A percentile compares a stretch with the other conserved stretches of the same genome.
Conservation (phyloP, 371 early-diverging fungal species). For the Apophysomyces trapeziformis region DNA sequence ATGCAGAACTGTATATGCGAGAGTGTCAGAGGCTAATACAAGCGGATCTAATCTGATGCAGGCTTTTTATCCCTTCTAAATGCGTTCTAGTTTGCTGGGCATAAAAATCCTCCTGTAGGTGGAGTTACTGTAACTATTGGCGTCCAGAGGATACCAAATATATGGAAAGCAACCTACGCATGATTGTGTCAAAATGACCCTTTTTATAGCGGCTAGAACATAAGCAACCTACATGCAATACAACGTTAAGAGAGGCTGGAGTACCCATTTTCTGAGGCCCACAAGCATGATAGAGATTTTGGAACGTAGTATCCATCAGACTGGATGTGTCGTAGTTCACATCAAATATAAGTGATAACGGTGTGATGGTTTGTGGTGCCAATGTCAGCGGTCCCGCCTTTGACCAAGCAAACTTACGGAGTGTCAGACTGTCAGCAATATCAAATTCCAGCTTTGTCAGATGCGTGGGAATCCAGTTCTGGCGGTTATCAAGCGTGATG, state of each 20-base stretch:
- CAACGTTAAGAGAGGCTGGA: slow-evolving; percentile 17
- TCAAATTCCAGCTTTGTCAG: slow-evolving; percentile 21
- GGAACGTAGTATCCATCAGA: slow-evolving; percentile 26
- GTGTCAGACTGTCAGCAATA: slow-evolving; percentile 16
- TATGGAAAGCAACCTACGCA: not conserved
- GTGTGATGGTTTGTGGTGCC: slow-evolving; percentile 15
- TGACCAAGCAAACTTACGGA: slow-evolving; percentile 19
- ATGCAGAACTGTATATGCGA: no score
- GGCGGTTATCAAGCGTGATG: slow-evolving; percentile 34
- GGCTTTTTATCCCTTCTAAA: not conserved
- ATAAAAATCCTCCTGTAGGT: not conserved
- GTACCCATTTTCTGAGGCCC: slow-evolving; percentile 30
- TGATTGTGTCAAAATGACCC: not conserved
- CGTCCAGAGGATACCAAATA: slow-evolving; percentile 3
- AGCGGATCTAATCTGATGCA: no score
- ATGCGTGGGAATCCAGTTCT: slow-evolving; percentile 36
- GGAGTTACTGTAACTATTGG: slow-evolving; percentile 5
- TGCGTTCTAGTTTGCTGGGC: slow-evolving; percentile 1
- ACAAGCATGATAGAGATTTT: slow-evolving; percentile 33
- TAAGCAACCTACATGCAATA: not conserved
- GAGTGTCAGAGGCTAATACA: no score
- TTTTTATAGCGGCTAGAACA: not conserved
- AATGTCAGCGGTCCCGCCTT: slow-evolving; percentile 16
- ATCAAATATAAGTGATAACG: slow-evolving; percentile 3
- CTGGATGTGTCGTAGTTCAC: slow-evolving; percentile 19